A percentile compares a stretch with the other conserved stretches of the same genome.
Evolutionary conservation across 345 rosid genomes (phyloP).

Genomic region (Salix koriyanagi): DNA sequence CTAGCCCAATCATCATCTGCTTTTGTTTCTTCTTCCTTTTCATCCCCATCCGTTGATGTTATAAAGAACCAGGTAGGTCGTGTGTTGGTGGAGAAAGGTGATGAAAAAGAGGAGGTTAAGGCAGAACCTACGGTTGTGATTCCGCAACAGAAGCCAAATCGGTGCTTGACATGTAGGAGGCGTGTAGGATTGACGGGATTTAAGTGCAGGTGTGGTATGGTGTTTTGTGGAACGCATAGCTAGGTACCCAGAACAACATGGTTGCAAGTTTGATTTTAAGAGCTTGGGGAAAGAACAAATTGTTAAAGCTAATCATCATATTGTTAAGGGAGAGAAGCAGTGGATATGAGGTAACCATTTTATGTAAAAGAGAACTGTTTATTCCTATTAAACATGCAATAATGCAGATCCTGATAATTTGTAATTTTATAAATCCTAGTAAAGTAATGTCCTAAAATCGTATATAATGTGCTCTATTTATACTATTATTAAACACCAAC

Average conservation of each 20-base stretch:
- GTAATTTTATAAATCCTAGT: too few relatives aligned
- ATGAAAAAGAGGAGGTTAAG: constrained; percentile 1
- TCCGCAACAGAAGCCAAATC: constrained; percentile 27
- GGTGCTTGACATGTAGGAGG: constrained; percentile 66
- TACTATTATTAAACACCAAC: too few relatives aligned
- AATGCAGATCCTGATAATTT: too few relatives aligned
- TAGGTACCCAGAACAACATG: constrained; percentile 81
- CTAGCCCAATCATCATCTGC: constrained; percentile 31
- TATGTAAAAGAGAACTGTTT: too few relatives aligned
- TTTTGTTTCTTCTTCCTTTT: background rate
- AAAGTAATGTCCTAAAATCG: too few relatives aligned
- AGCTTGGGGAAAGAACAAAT: constrained; percentile 62
- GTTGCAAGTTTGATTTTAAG: constrained; percentile 72
- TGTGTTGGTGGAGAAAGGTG: background rate
- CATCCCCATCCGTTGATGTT: constrained; percentile 17
- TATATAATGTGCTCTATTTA: too few relatives aligned
- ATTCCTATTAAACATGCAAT: too few relatives aligned
- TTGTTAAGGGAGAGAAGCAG: constrained; percentile 48
- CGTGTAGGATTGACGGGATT: constrained; percentile 87
- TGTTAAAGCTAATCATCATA: constrained; percentile 75
- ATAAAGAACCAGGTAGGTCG: background rate
- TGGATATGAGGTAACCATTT: too few relatives aligned
- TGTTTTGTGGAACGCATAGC: constrained; percentile 60
- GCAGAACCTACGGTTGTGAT: constrained; percentile 9
- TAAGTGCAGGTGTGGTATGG: constrained; percentile 77